Base-by-base conservation (phyloP, 768 basidiomycete genomes). In the Chalciporus sphaerocephalus region DNA sequence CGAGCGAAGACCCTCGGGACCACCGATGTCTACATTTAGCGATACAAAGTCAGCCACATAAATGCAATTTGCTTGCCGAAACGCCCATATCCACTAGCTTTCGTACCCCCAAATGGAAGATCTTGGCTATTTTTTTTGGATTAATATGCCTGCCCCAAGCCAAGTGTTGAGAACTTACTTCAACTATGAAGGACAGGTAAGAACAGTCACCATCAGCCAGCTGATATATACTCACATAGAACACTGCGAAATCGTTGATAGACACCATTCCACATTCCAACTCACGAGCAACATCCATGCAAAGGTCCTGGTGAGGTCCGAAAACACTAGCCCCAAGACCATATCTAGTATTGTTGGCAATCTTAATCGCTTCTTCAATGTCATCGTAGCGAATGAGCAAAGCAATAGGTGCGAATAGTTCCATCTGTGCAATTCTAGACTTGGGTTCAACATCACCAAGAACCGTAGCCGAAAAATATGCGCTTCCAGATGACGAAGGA, bases 181-280 rank as follows among this genome's bases (percentile, higher is more conserved):
- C 51, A 89, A 66, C 85, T 87, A 51, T 39, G 44, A 13, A 50
- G 18, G 23, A 42, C 42, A 2, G 42, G 59, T 46, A 59, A 51
- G 60, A 24, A 49, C 44, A 42, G 30, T 16, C 32, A 38, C 20
- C 36, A 28, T n/a, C 46, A 40, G 43, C 38, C 27, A 38, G 51
- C 16, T 24, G 12, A 30, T 27, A 23, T 10, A 24, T 50, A 72
- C 83, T 72, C 59, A 89, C 83, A 60, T 92, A 92, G 69, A 83
- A 92, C 7, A 87, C 85, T 11, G 80, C 92, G 60, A 92, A 96
- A 69, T 98, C 96, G 56, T 98, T 98, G 51, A 96, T 75, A 16
- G 93, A 85, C 3, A 98, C 95, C 96, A 99, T 98, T 37, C 95
- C 95, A 56, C 92, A 94, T 42, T 95, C 82, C 40, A 99, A 70